These are phyloP conservation scores for Nakazawaea laoshanensis DNA, from an alignment of 805 yeast genomes.

Conservation along the genomic window DNA sequence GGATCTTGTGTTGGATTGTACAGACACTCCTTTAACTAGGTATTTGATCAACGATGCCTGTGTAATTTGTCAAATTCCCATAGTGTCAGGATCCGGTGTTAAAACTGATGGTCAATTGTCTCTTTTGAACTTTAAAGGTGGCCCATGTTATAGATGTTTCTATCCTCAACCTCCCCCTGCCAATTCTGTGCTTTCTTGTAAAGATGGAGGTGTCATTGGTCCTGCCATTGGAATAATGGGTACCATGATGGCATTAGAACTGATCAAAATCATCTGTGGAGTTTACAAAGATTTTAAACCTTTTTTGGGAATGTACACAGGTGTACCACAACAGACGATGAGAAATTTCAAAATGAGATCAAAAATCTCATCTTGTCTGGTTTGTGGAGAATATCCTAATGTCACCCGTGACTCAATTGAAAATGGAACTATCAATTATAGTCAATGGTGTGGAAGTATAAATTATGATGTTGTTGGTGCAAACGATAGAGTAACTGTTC, in stretches of 20 bases:
- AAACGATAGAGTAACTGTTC: constrained; percentile 38
- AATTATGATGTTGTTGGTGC: constrained; percentile 34
- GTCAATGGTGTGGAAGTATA: constrained; percentile 65
- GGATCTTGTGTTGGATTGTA: constrained; percentile 84
- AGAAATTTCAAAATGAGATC: constrained; percentile 77
- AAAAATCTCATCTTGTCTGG: constrained; percentile 47
- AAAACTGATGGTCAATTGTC: constrained; percentile 87
- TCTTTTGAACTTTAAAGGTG: constrained; percentile 60
- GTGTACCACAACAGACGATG: constrained; percentile 56
- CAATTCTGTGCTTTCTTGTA: constrained; percentile 71
- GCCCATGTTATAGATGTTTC: constrained; percentile 94
- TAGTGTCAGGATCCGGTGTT: constrained; percentile 89
- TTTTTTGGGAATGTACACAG: constrained; percentile 59
- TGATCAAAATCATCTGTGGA: constrained; percentile 64
- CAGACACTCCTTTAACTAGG: constrained; percentile 85
- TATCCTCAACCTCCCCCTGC: constrained; percentile 89
- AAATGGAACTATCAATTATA: constrained; percentile 48
- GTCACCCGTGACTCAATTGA: constrained; percentile 41
- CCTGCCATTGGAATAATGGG: constrained; percentile 96
- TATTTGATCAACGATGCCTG: constrained; percentile 83
- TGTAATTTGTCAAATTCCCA: constrained; percentile 56
- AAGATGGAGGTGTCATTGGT: constrained; percentile 91
- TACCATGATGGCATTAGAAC: constrained; percentile 78
- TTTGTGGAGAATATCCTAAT: constrained; percentile 49
- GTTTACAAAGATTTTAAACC: constrained; percentile 59